phyloP scores from a whole-genome alignment of 306 rosid species.

The Aeschynomene evenia region DNA sequence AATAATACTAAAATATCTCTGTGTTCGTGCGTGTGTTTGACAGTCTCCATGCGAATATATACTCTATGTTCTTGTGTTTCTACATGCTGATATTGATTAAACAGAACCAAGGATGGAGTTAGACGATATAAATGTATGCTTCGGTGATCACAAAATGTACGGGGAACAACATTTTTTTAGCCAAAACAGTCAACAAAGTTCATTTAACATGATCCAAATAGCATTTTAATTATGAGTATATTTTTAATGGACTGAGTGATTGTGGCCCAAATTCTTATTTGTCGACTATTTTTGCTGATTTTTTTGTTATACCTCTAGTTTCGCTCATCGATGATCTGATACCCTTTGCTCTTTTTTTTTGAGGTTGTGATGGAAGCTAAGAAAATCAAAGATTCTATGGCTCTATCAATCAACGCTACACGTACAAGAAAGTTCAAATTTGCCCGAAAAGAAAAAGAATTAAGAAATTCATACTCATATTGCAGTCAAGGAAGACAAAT shows the following conservation, averaged over 20 bases:
- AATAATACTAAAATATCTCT: slow-evolving; percentile 5
- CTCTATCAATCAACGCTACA: slow-evolving; percentile 1
- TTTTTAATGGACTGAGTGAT: too few species aligned
- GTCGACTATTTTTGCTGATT: too few species aligned
- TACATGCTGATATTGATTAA: neutral
- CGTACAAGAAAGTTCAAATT: neutral
- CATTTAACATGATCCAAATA: too few species aligned
- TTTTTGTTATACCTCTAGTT: too few species aligned
- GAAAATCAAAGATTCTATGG: neutral
- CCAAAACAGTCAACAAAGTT: too few species aligned
- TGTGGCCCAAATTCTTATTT: too few species aligned
- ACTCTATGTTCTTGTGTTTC: neutral
- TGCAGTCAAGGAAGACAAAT: slow-evolving; percentile 11
- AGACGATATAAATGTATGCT: too few species aligned
- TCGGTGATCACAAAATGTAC: too few species aligned
- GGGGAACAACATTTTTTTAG: too few species aligned
- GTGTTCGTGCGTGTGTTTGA: too few species aligned
- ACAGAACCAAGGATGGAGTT: neutral
- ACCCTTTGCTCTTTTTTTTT: neutral
- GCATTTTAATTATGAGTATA: too few species aligned
- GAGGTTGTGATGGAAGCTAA: neutral
- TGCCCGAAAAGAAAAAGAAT: neutral
- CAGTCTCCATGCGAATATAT: slow-evolving; percentile 11
- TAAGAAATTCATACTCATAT: neutral
- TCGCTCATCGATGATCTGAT: too few species aligned